Base-by-base conservation (phyloP, 306 rosid genomes). In the Quercus aquifolioides region DNA sequence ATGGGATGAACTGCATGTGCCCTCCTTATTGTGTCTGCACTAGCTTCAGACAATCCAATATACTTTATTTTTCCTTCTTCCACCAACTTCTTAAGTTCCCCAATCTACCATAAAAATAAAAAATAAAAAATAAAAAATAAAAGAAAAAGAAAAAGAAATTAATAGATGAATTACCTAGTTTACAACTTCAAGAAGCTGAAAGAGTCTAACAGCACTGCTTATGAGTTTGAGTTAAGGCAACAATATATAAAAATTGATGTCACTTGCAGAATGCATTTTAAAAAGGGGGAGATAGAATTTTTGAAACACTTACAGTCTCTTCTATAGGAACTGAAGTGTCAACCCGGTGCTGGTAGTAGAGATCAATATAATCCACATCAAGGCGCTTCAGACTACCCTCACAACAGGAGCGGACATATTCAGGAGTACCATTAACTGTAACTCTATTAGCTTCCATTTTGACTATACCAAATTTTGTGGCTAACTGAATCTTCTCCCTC, bases 1-100 rank as follows among this genome's bases (percentile, higher is more conserved):
- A 91, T 86, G 46, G 94, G 94, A 88, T 93, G 97, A 88, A 93
- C 91, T 3, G 91, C 82, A 79, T 91, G 92, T 6, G 98, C 98
- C 81, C 98, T 78, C 80, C 88, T 86, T 62, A 91, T 88, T 17
- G 94, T 90, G 20, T 90, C 93, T 2, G 86, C 30, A 62, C 90
- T 87, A 2, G 98, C 93, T 82, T 90, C 98, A 17, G 92, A 93
- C 59, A 90, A 71, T 55, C 97, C 97, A n/a, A 90, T 80, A 65
- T 87, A 87, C 84, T 77, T 93, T 6, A 91, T 76, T 69, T 91
- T 88, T 19, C 97, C 93, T 73, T 91, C 94, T 84, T 86, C 79
- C 59, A 87, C 94, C 79, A 91, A 19, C 74, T 87, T 89, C 23
- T 87, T 89, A 17, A 89, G 89, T 76, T 91, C 96, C 28, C 85